Base-by-base conservation (phyloP, 2,329 filamentous ascomycete genomes). In the Raffaelea albimanens region DNA sequence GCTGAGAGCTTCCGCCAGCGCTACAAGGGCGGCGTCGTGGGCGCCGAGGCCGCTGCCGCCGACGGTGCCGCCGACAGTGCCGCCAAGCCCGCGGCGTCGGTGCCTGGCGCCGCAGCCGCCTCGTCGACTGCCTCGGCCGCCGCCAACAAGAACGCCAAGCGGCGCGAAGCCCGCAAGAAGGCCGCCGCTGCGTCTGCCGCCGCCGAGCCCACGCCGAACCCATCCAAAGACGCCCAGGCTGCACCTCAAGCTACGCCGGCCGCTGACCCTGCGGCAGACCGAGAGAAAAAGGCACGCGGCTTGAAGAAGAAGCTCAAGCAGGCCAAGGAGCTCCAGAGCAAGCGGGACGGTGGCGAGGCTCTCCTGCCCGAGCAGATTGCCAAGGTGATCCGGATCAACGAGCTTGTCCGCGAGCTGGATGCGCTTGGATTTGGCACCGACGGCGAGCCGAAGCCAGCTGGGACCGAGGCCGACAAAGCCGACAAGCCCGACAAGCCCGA, bases 351-450 rank as follows among this genome's bases (percentile, higher is more conserved):
- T 48, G 93, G 93, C 19, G 85, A 87, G 61, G 75, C 79, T 4
- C 68, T 98, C 51, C 72, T 97, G 22, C 91, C 90, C 0, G 93
- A 98, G 68, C 93, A 98, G 68, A 84, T 97, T 54, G 89, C 91
- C 57, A 98, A 98, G 70, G 87, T 98, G 47, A 94, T 95, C 63
- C 95, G 93, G 67, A 95, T 98, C 63, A 88, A 87, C 53, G 93
- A 98, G 69, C 75, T 98, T 44, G 82, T 96, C 49, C 79, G 89
- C 13, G 90, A 97, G 62, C 69, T 98, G 48, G 87, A 94, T 58
- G 76, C 78, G 2, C 72, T 98, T 23, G 91, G 91, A 0, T 88
- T 97, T 53, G 85, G 94, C 62, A 67, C 78, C 1, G 85, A 94
- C 10, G 87, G 83, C 3, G 85, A 90, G 53, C 66, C 67, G 2